phyloP scores from a whole-genome alignment of 345 rosid genomes.

The Camelina hispida region DNA sequence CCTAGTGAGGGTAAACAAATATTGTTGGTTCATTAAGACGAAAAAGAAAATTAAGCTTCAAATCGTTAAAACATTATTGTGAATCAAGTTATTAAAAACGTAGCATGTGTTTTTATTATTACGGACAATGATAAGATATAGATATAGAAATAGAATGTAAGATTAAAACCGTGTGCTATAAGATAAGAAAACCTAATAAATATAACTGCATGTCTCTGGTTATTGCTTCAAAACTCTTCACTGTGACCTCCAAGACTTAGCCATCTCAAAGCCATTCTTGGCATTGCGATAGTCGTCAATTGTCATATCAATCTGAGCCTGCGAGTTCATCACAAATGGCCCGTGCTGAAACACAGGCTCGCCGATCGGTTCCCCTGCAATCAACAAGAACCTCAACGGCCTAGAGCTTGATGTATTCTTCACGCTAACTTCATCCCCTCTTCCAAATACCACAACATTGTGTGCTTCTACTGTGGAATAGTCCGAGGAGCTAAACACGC shows the following conservation, averaged over 20 bases:
- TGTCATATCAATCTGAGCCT: constrained; percentile 73
- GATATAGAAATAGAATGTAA: too few relatives aligned
- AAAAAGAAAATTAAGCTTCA: neutral
- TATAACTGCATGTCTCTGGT: neutral
- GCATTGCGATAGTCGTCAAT: constrained; percentile 64
- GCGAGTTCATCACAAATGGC: constrained; percentile 90
- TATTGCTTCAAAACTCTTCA: constrained; percentile 33
- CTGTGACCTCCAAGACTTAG: constrained; percentile 53
- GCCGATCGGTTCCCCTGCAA: constrained; percentile 74
- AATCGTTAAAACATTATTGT: neutral
- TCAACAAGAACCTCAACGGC: constrained; percentile 63
- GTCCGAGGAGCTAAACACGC: constrained; percentile 55
- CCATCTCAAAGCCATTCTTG: constrained; percentile 82
- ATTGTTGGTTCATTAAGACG: neutral
- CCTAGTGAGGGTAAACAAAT: neutral
- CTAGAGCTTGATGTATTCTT: constrained; percentile 59
- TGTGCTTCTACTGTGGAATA: constrained; percentile 51
- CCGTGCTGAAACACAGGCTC: constrained; percentile 84
- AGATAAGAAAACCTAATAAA: neutral
- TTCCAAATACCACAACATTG: constrained; percentile 62
- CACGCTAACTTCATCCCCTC: constrained; percentile 63
- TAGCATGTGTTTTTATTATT: neutral
- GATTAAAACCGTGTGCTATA: neutral
- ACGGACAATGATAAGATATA: neutral
- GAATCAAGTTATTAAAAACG: neutral